Evolutionary conservation across 1,284 basidiomycete genomes (phyloP), one percentile per base, ranked within the genome.

Genomic region (Malassezia slooffiae): DNA sequence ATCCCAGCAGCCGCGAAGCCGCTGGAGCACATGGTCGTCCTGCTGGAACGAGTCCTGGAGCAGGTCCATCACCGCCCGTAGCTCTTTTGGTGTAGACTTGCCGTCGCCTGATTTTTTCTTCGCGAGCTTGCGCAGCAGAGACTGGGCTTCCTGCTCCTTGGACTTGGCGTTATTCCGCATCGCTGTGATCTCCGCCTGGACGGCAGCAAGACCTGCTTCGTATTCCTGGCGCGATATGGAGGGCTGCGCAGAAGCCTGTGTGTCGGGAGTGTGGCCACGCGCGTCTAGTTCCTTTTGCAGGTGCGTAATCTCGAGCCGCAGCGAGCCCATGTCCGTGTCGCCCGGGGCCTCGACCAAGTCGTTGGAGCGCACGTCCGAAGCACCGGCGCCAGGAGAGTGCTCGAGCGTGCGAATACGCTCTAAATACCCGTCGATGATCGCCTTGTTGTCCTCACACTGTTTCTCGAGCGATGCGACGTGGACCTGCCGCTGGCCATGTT

Each of bases 141-240:
- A 30, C 33, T 36, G 24, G 3, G 39, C 34, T 23, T 47, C 45
- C 11, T 35, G 15, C 19, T 41, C 37, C n/a, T 33, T 41, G n/a
- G 34, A 37, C 3, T 21, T 13, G n/a, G 28, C 28, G 19, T 47
- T 41, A 22, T 47, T 41, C n/a, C 39, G 38, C 38, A 47, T 35
- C 10, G 39, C 34, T 5, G 34, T 41, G n/a, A 41, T 36, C 2
- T 47, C 45, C 12, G 45, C 38, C 9, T 36, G 20, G 2, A 41
- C 30, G 22, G 38, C 32, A 13, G 32, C 45, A 4, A 47, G 11
- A 10, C 20, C 23, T 5, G 38, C 30, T 9, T 15, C 12, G 17
- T 13, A 21, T 4, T 19, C 20, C 7, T 35, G 9, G 9, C 9
- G 34, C 9, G 31, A 33, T 8, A 8, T 13, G 17, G 10, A 20